phyloP scores from a whole-genome alignment of 73 alveolate species.

The Paramecium sonneborni region DNA sequence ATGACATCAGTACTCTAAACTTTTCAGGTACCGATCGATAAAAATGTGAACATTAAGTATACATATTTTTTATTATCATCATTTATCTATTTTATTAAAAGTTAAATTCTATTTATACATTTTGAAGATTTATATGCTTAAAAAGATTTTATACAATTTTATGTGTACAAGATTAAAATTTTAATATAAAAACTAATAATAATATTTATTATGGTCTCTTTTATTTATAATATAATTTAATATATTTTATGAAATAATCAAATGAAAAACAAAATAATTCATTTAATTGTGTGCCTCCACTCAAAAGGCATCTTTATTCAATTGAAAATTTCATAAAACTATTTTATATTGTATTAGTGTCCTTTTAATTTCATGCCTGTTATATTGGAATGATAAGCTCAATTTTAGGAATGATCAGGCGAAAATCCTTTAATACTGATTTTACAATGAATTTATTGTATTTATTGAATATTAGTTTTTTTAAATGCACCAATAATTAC shows the following conservation, averaged over 20 bases:
- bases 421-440: not conserved
- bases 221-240: not conserved
- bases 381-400: slow-evolving; percentile 34
- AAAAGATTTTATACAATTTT: no score
- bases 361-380: slow-evolving; percentile 2
- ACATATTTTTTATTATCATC: no score
- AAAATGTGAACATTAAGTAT: no score
- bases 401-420: not conserved
- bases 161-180: no score
- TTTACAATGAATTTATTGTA: slow-evolving; percentile 24
- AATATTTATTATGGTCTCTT: no score
- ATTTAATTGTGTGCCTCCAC: not conserved
- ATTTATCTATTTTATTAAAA: no score
- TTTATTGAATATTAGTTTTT: slow-evolving; percentile 6
- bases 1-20: no score
- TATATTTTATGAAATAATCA: not conserved
- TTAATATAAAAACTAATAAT: no score
- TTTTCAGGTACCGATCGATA: no score
- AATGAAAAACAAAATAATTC: not conserved
- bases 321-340: not conserved
- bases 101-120: no score
- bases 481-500: not conserved
- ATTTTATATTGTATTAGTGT: not conserved
- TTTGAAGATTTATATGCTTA: no score
- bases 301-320: not conserved